Evolutionary conservation across 2,329 filamentous ascomycete genomes (phyloP), one percentile per base, ranked within the genome.

Genomic region (Cercospora sojina): DNA sequence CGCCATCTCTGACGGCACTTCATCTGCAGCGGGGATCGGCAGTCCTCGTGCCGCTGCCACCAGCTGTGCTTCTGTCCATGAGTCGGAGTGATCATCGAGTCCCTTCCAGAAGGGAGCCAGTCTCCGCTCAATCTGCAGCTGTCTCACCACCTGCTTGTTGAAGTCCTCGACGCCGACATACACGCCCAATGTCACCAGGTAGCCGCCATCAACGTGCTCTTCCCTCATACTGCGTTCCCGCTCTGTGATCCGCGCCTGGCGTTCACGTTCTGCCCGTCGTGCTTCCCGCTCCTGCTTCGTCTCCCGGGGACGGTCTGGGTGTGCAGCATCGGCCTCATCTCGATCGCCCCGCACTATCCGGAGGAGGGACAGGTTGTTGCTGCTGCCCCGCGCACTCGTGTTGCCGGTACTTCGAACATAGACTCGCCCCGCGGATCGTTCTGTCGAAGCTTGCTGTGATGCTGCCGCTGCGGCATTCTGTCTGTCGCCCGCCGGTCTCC

Each of bases 101-200:
- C 95, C 95, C 76, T 90, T 90, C 93, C 94, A 99, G 78, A 99
- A 99, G 0, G 95, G 95, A 49, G 95, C 95, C 68, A 99, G 81
- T 69, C 91, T 89, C 72, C 95, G 87, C 80, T 99, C 95, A 77
- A 99, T 93, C 94, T 98, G 94, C 64, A 99, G 82, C 77, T 97
- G 93, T 71, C 95, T 88, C 64, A 98, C 94, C 57, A 92, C 83
- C 18, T 86, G 82, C 79, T 98, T 98, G 83, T 88, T 96, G 77
- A 94, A 99, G 79, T 99, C 95, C 79, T 99, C 95, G 0, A 88
- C 83, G 0, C 94, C 93, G 23, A 92, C 94, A 76, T 99, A 99
- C 59, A 93, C 91, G 38, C 95, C 95, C 76, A 97, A 87, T 0
- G 95, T 99, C 32, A 99, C 95, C 57, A 99, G 82, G 80, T 90